Evolutionary conservation across 2,329 filamentous ascomycete genomes (phyloP).

Genomic region (Fusarium mexicanum): DNA sequence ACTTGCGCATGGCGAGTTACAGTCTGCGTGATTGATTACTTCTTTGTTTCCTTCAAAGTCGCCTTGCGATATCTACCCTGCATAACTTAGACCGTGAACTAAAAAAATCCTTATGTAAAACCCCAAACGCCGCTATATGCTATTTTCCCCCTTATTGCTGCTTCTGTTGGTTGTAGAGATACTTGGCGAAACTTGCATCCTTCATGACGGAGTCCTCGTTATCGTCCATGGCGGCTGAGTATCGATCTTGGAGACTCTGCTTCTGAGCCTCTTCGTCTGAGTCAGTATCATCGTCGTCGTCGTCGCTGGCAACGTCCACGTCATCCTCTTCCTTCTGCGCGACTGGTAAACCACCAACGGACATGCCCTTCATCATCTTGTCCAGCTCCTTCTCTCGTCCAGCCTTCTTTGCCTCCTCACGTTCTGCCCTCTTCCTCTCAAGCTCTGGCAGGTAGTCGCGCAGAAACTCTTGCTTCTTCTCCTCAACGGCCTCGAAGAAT

Average conservation of each 20-base stretch:
- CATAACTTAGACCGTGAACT: constrained; percentile 20
- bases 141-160: constrained; percentile 36
- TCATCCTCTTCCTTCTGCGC: constrained; percentile 58
- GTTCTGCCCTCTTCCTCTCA: constrained; percentile 77
- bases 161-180: constrained; percentile 57
- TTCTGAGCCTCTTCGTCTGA: constrained; percentile 69
- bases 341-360: constrained; percentile 50
- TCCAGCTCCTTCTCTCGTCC: constrained; percentile 83
- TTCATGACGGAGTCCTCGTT: constrained; percentile 61
- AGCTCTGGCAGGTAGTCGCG: constrained; percentile 92
- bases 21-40: constrained; percentile 23
- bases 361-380: constrained; percentile 95
- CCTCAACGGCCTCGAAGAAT: constrained; percentile 89
- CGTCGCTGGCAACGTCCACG: constrained; percentile 66
- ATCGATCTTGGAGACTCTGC: constrained; percentile 77
- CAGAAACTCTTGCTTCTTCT: constrained; percentile 89
- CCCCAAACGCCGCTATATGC: constrained; percentile 39
- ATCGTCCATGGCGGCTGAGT: constrained; percentile 77
- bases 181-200: constrained; percentile 71
- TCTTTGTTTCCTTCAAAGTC: constrained; percentile 30
- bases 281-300: constrained; percentile 63
- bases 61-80: constrained; percentile 39
- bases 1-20: no score
- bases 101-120: constrained; percentile 16
- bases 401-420: constrained; percentile 78